These are phyloP conservation scores for Cicer pinnatifidum DNA, from an alignment of 306 rosid genomes.

Conservation along the genomic window DNA sequence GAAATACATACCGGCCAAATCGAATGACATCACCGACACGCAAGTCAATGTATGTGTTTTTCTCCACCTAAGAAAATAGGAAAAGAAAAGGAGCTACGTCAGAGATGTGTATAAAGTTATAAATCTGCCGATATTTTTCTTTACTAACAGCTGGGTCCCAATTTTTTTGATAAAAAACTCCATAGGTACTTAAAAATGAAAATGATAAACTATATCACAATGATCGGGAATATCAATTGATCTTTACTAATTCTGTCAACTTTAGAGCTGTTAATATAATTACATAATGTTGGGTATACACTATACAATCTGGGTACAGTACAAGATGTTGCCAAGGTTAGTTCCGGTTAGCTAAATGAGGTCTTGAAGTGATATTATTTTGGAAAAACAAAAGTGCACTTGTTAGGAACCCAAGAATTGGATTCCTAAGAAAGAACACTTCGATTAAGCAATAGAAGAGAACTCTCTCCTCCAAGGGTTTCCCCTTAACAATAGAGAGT, in stretches of 20 bases:
- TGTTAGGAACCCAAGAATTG: too few species aligned
- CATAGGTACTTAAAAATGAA: neutral
- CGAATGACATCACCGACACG: slow-evolving; percentile 94
- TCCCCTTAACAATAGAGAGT: too few species aligned
- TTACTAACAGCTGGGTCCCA: slow-evolving; percentile 3
- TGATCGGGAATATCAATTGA: neutral
- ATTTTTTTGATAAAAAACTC: slow-evolving; percentile 15
- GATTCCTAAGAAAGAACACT: too few species aligned
- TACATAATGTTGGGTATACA: neutral
- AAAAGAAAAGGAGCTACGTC: slow-evolving; percentile 38
- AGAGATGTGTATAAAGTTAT: slow-evolving; percentile 9
- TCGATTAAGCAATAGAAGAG: too few species aligned
- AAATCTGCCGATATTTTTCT: slow-evolving; percentile 15
- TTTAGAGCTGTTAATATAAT: slow-evolving; percentile 21
- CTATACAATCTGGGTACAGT: slow-evolving; percentile 4
- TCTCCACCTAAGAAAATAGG: slow-evolving; percentile 66
- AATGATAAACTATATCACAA: slow-evolving; percentile 27
- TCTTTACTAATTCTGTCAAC: slow-evolving; percentile 17
- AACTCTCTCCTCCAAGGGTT: too few species aligned
- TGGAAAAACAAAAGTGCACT: slow-evolving; percentile 6
- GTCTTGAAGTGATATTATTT: slow-evolving; percentile 1
- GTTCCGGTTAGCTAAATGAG: neutral
- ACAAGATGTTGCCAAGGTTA: slow-evolving; percentile 10
- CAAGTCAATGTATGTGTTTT: slow-evolving; percentile 69
- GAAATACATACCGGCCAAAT: slow-evolving; percentile 79